Conservation (phyloP, 305 asterid species). For the Fraxinus angustifolia region DNA sequence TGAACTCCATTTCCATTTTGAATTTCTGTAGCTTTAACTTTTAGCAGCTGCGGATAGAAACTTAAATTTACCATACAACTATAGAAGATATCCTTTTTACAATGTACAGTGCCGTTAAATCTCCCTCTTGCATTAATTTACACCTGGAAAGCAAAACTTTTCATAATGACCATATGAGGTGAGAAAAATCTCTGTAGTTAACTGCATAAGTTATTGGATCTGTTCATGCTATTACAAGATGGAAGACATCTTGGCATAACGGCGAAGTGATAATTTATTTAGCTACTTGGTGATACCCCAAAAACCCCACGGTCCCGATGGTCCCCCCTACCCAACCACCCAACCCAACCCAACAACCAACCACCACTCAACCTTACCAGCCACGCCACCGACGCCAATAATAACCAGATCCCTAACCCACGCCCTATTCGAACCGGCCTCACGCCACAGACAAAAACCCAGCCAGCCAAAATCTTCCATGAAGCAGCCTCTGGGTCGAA, state of each 20-base stretch:
- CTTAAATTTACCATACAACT: not conserved
- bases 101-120: not conserved
- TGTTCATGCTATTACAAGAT: not conserved
- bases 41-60: not conserved
- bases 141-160: not conserved
- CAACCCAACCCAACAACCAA: no score
- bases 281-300: constrained; percentile 2
- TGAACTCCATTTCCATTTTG: not conserved
- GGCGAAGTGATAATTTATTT: constrained; percentile 1
- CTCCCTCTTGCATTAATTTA: not conserved
- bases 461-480: no score
- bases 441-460: no score
- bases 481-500: no score
- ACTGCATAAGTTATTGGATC: not conserved
- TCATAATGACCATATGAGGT: not conserved
- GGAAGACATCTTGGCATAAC: constrained; percentile 11
- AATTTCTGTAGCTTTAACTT: not conserved
- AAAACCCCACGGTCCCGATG: no score
- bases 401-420: no score
- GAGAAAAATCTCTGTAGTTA: constrained; percentile 7
- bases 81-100: not conserved
- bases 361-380: no score
- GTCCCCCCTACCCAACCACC: no score
- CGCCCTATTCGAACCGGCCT: no score
- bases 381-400: no score